A percentile compares a stretch with the other conserved stretches of the same genome.
These are phyloP conservation scores for Omphalotus olearius DNA, from an alignment of 1,284 basidiomycete genomes.

Conservation along the genomic window DNA sequence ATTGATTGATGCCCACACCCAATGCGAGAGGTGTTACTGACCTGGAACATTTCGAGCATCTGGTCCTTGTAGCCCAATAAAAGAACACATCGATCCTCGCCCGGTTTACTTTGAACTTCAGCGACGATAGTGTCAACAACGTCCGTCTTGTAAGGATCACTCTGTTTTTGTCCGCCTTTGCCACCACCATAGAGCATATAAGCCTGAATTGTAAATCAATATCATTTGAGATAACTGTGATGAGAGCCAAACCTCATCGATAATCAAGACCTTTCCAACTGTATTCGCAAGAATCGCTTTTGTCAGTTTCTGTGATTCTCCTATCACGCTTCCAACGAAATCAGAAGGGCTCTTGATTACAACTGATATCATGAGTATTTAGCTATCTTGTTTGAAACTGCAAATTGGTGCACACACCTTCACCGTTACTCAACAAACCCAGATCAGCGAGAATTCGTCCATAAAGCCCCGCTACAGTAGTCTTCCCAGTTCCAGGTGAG, in stretches of 20 bases:
- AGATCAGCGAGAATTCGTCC: slow-evolving; percentile 57
- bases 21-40: slow-evolving; percentile 25
- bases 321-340: slow-evolving; percentile 51
- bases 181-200: slow-evolving; percentile 57
- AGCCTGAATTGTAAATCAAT: slow-evolving; percentile 35
- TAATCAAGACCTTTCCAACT: slow-evolving; percentile 61
- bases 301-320: slow-evolving; percentile 58
- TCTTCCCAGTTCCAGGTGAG: slow-evolving; percentile 65
- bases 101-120: slow-evolving; percentile 61
- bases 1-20: background rate
- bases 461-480: slow-evolving; percentile 61
- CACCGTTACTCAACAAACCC: slow-evolving; percentile 58
- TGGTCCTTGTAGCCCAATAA: slow-evolving; percentile 60
- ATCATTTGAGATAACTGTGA: background rate
- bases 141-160: slow-evolving; percentile 54
- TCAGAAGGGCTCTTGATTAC: slow-evolving; percentile 63
- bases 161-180: background rate
- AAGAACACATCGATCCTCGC: slow-evolving; percentile 65
- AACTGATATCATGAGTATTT: slow-evolving; percentile 35
- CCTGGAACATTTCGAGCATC: slow-evolving; percentile 70
- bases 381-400: no score
- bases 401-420: slow-evolving; percentile 38
- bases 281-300: slow-evolving; percentile 54
- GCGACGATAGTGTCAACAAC: slow-evolving; percentile 73
- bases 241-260: slow-evolving; percentile 50